phyloP scores from a whole-genome alignment of 1,139 yeast genomes.

The Chernovozyma sophiae-reginae region DNA sequence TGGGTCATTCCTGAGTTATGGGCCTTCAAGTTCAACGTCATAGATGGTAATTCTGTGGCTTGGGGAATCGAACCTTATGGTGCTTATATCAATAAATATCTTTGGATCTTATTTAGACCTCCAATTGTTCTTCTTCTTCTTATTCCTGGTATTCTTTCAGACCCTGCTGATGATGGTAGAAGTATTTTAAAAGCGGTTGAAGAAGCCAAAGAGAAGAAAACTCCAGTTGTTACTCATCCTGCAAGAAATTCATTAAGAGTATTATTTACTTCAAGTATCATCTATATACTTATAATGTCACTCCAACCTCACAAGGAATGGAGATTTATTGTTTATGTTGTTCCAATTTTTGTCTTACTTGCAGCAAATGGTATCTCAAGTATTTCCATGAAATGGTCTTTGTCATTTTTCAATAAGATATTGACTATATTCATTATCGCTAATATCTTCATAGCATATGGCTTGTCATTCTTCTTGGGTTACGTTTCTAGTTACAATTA shows the following conservation, averaged over 20 bases:
- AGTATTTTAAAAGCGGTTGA: slow-evolving; percentile 9
- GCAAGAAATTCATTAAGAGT: slow-evolving; percentile 35
- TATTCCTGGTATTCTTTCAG: slow-evolving; percentile 37
- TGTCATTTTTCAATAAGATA: slow-evolving; percentile 25
- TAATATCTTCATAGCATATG: slow-evolving; percentile 24
- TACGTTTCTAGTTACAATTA: slow-evolving; percentile 71
- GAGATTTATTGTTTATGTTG: slow-evolving; percentile 77
- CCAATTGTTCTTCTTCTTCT: slow-evolving; percentile 54
- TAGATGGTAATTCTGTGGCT: slow-evolving; percentile 63
- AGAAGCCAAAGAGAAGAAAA: slow-evolving; percentile 20
- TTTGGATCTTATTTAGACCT: slow-evolving; percentile 54
- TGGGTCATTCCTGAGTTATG: slow-evolving; percentile 64
- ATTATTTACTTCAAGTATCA: slow-evolving; percentile 38
- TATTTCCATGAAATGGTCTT: slow-evolving; percentile 30
- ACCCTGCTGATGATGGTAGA: slow-evolving; percentile 32
- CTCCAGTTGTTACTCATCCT: slow-evolving; percentile 34
- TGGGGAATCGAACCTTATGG: slow-evolving; percentile 85
- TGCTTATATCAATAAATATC: slow-evolving; percentile 54
- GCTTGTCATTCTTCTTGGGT: slow-evolving; percentile 50
- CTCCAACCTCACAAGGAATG: slow-evolving; percentile 92
- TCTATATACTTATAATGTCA: slow-evolving; percentile 62
- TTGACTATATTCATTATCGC: slow-evolving; percentile 26
- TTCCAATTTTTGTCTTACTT: slow-evolving; percentile 62
- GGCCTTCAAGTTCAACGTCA: slow-evolving; percentile 68
- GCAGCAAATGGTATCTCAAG: slow-evolving; percentile 63